These are phyloP conservation scores for Daldinia grandis DNA, from an alignment of 495 filamentous ascomycete species.

Conservation along the genomic window DNA sequence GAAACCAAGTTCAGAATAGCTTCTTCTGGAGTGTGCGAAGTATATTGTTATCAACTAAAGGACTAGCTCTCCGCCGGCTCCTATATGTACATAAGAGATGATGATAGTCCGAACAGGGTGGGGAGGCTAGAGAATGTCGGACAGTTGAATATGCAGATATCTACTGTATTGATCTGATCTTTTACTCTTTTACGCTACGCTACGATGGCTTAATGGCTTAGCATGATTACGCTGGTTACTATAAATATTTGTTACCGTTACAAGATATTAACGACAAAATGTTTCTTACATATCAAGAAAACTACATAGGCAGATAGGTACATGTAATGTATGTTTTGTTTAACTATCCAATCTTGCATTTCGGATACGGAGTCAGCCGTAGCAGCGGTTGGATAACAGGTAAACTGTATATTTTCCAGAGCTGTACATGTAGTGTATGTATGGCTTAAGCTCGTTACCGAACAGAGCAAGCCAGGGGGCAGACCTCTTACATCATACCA, in stretches of 20 bases:
- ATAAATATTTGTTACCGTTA: constrained; percentile 36
- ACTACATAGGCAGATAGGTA: not conserved
- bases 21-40: not conserved
- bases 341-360: too few relatives aligned
- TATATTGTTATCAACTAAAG: not conserved
- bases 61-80: not conserved
- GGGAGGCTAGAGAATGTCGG: not conserved
- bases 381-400: not conserved
- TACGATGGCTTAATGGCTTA: constrained; percentile 15
- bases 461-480: constrained; percentile 2
- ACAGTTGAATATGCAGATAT: constrained; percentile 3
- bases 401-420: not conserved
- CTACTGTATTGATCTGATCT: constrained; percentile 4
- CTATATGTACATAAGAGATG: not conserved
- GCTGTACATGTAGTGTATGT: not conserved
- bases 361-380: too few relatives aligned
- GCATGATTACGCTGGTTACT: constrained; percentile 31
- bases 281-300: constrained; percentile 14
- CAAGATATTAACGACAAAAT: too few relatives aligned
- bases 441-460: not conserved
- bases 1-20: constrained; percentile 27
- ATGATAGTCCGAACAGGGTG: not conserved
- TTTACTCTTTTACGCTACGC: not conserved
- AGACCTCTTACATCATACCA: constrained; percentile 19
- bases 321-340: too few relatives aligned